phyloP scores from a whole-genome alignment of 2,329 filamentous ascomycete genomes.

The Fusarium oxysporum region DNA sequence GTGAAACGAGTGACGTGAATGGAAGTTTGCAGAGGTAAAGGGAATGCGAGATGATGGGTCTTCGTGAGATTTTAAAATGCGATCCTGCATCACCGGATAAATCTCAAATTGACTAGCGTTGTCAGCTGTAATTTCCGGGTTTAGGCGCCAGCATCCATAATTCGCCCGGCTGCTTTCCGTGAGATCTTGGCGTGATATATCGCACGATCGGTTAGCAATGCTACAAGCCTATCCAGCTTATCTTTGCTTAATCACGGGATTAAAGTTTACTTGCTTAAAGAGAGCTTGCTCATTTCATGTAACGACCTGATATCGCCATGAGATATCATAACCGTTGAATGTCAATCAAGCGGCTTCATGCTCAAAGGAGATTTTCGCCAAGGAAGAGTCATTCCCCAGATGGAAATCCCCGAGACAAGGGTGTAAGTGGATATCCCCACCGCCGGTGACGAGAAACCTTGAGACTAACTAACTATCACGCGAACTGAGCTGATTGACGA shows the following conservation, averaged over 20 bases:
- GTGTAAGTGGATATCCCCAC: not conserved
- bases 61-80: not conserved
- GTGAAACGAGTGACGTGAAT: not conserved
- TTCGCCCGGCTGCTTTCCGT: not conserved
- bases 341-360: too few species aligned
- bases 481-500: not conserved
- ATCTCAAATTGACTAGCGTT: not conserved
- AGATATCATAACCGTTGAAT: too few species aligned
- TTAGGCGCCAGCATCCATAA: constrained; percentile 1
- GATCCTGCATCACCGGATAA: not conserved
- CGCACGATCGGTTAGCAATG: not conserved
- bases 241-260: not conserved
- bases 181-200: not conserved
- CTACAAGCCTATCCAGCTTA: not conserved
- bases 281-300: too few species aligned
- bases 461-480: accelerated
- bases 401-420: not conserved
- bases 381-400: not conserved
- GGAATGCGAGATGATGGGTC: not conserved
- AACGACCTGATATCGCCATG: too few species aligned
- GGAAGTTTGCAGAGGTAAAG: not conserved
- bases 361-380: not conserved
- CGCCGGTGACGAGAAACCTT: accelerated
- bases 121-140: not conserved
- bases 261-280: too few species aligned